Evolutionary conservation across 2,329 filamentous ascomycete species (phyloP).

Genomic region (Helicocarpus griseus): DNA sequence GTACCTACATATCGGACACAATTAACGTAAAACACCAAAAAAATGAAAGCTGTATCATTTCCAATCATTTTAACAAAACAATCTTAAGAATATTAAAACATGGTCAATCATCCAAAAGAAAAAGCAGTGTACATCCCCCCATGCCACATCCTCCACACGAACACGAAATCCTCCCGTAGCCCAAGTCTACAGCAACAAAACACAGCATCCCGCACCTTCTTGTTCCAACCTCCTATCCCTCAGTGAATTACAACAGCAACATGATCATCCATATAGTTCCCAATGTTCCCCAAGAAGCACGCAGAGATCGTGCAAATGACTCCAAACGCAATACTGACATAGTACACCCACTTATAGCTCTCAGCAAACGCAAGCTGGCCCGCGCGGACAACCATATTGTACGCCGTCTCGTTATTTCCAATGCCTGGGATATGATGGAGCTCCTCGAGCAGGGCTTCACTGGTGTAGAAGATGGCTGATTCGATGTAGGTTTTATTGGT

Average conservation of each 20-base stretch:
- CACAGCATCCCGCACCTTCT: no score
- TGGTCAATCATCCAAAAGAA: no score
- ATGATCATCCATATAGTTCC: constrained; percentile 49
- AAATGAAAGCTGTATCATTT: no score
- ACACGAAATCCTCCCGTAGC: no score
- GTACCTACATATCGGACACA: no score
- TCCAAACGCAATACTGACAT: constrained; percentile 54
- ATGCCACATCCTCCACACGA: no score
- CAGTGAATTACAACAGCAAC: constrained; percentile 43
- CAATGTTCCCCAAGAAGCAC: constrained; percentile 51
- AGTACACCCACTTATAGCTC: constrained; percentile 53
- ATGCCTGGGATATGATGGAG: constrained; percentile 45
- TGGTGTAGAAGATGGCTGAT: constrained; percentile 45
- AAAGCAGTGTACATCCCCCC: no score
- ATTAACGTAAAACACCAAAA: no score
- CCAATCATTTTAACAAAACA: no score
- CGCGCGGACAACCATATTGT: constrained; percentile 44
- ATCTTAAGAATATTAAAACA: no score
- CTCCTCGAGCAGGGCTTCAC: constrained; percentile 41
- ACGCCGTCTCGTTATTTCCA: constrained; percentile 40
- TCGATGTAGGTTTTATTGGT: constrained; percentile 38
- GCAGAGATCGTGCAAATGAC: constrained; percentile 46
- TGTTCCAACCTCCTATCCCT: no score
- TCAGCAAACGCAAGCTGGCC: constrained; percentile 49
- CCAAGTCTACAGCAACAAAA: no score